Evolutionary conservation across 2,329 filamentous ascomycete species (phyloP).

Genomic region (Neofusicoccum sp.): DNA sequence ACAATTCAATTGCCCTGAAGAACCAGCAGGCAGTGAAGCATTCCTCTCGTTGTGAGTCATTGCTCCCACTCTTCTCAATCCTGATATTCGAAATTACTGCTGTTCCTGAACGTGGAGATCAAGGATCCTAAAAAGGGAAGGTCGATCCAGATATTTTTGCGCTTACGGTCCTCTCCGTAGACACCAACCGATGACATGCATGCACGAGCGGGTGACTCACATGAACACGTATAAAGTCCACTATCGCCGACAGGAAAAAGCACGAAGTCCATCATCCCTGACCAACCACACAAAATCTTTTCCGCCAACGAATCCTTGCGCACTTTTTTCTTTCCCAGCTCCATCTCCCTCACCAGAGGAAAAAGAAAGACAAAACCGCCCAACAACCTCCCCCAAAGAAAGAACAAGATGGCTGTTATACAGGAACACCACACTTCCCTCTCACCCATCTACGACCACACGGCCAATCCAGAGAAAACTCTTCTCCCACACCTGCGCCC

Average conservation of each 20-base stretch:
- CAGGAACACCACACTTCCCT: neutral
- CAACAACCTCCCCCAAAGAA: neutral
- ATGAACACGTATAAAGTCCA: neutral
- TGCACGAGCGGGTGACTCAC: neutral
- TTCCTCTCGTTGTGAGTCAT: neutral
- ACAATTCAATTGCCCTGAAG: no score
- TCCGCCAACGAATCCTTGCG: no score
- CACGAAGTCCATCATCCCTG: no score
- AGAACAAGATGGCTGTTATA: neutral
- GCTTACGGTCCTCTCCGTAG: neutral
- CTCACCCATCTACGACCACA: neutral
- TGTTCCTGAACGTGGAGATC: neutral
- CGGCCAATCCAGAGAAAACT: constrained; percentile 43
- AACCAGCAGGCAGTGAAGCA: no score
- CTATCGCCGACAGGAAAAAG: neutral
- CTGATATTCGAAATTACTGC: neutral
- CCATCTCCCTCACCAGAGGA: neutral
- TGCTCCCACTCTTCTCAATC: neutral
- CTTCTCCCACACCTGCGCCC: constrained; percentile 50
- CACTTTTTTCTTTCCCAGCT: neutral
- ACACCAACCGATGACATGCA: neutral
- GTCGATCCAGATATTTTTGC: neutral
- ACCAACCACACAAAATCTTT: no score
- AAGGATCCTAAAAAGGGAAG: neutral
- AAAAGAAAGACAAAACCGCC: neutral